Percentiles rank a stretch among this genome's conserved stretches.
These are phyloP conservation scores for Phytophthora sojae DNA, from an alignment of 352 stramenopile genomes.

Conservation along the genomic window DNA sequence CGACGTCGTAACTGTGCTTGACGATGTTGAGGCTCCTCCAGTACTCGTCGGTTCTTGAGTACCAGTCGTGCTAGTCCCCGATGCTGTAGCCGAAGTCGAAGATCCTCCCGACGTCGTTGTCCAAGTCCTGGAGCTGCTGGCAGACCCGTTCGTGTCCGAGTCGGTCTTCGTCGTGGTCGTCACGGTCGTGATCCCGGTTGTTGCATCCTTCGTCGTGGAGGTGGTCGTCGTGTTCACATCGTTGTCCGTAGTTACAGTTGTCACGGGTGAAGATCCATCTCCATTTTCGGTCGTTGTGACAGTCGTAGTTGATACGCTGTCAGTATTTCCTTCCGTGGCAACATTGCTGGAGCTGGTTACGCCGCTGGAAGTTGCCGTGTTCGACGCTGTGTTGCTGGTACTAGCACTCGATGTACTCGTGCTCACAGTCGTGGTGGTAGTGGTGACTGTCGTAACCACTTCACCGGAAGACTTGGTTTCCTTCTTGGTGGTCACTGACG, in stretches of 20 bases:
- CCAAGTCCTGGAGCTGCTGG: constrained; percentile 19
- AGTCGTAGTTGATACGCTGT: constrained; percentile 23
- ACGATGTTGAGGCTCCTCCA: constrained; percentile 9
- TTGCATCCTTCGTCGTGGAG: constrained; percentile 21
- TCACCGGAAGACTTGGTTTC: constrained; percentile 20
- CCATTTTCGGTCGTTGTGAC: constrained; percentile 15
- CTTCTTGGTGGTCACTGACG: constrained; percentile 31
- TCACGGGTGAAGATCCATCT: constrained; percentile 22
- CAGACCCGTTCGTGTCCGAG: constrained; percentile 26
- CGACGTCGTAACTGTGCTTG: constrained; percentile 13
- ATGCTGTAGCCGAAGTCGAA: neutral
- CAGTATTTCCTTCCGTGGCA: constrained; percentile 4
- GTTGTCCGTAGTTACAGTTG: constrained; percentile 27
- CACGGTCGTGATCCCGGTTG: constrained; percentile 27
- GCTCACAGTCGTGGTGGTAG: constrained; percentile 25
- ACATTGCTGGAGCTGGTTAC: constrained; percentile 9
- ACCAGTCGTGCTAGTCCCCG: constrained; percentile 13
- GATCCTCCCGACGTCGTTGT: constrained; percentile 15
- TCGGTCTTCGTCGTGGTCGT: constrained; percentile 22
- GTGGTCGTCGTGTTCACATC: constrained; percentile 27
- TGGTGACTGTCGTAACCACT: constrained; percentile 29
- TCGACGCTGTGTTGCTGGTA: constrained; percentile 7
- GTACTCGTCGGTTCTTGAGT: constrained; percentile 8
- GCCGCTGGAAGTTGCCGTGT: constrained; percentile 5
- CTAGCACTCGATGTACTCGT: constrained; percentile 10